Evolutionary conservation across 495 filamentous ascomycete species (phyloP).

Genomic region (Penicillium longicatenatum): DNA sequence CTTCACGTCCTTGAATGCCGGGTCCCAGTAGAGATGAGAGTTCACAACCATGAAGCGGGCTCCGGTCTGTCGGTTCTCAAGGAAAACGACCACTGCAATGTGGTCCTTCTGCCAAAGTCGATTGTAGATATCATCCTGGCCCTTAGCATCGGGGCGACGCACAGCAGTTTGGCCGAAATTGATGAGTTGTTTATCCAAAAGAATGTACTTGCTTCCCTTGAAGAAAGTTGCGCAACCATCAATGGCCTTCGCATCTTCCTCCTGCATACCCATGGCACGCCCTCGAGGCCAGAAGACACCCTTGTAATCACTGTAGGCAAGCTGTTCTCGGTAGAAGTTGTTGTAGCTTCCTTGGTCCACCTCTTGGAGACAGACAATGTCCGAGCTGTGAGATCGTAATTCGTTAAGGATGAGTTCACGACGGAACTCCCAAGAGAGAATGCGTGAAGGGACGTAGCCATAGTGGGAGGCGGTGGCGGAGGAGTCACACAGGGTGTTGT

Average conservation of each 20-base stretch:
- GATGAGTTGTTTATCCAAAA: constrained; percentile 89
- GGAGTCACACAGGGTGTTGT: constrained; percentile 93
- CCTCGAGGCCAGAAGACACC: constrained; percentile 88
- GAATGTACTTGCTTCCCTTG: constrained; percentile 86
- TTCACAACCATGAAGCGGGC: constrained; percentile 89
- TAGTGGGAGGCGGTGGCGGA: constrained; percentile 81
- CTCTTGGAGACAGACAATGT: constrained; percentile 92
- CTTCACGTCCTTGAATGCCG: constrained; percentile 87
- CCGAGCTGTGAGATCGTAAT: constrained; percentile 75
- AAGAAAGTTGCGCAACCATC: constrained; percentile 98
- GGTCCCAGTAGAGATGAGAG: constrained; percentile 93
- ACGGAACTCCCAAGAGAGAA: constrained; percentile 83
- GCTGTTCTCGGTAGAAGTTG: constrained; percentile 78
- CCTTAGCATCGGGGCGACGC: constrained; percentile 91
- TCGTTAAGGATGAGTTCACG: constrained; percentile 78
- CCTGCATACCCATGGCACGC: constrained; percentile 85
- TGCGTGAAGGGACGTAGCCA: constrained; percentile 80
- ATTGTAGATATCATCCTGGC: constrained; percentile 94
- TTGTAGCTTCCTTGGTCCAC: constrained; percentile 88
- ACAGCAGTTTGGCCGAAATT: constrained; percentile 92
- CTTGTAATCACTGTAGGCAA: constrained; percentile 85
- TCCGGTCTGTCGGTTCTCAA: constrained; percentile 87
- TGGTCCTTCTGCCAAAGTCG: constrained; percentile 97
- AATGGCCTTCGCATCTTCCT: constrained; percentile 80
- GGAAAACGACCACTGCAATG: constrained; percentile 84